A percentile compares a stretch with the other conserved stretches of the same genome.
phyloP scores from a whole-genome alignment of 2,329 filamentous ascomycete genomes.

The Chrysoporthe austroafricana region DNA sequence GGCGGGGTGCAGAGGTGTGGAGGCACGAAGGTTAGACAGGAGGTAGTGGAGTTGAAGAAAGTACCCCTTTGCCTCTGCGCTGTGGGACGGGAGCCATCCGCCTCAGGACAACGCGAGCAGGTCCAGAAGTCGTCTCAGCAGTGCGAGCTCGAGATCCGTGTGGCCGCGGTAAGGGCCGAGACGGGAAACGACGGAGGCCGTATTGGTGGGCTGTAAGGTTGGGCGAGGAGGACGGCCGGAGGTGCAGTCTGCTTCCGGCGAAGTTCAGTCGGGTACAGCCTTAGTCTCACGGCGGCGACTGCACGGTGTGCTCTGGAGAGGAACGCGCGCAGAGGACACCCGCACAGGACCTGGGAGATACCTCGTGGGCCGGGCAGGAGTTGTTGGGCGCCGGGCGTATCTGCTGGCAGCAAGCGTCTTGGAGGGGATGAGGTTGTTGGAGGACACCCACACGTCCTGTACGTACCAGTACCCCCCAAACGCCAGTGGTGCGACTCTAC shows the following conservation, averaged over 20 bases:
- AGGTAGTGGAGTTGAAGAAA: slow-evolving; percentile 23
- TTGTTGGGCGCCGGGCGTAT: not conserved
- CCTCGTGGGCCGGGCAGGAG: not conserved
- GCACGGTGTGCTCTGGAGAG: too few relatives aligned
- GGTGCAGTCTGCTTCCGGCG: slow-evolving; percentile 1
- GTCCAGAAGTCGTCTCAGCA: not conserved
- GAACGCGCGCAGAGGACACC: not conserved
- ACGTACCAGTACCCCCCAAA: not conserved
- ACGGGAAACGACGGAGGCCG: not conserved
- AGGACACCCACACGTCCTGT: slow-evolving; percentile 5
- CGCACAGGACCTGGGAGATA: not conserved
- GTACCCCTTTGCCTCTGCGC: slow-evolving; percentile 29
- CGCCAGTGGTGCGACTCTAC: slow-evolving; percentile 1
- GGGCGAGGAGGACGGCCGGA: not conserved
- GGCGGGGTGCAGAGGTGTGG: not conserved
- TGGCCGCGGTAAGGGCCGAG: slow-evolving; percentile 2
- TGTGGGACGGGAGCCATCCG: slow-evolving; percentile 26
- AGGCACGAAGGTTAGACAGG: slow-evolving; percentile 16
- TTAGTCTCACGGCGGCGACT: not conserved
- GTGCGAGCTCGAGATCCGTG: not conserved
- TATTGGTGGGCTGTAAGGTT: not conserved
- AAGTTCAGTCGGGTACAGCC: not conserved
- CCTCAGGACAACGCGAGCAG: slow-evolving; percentile 3
- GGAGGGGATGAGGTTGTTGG: not conserved
- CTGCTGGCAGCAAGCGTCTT: not conserved